Evolutionary conservation across 352 stramenopile species (phyloP), one percentile per base, ranked within the genome.

Genomic region (Peronosclerospora sorghi): DNA sequence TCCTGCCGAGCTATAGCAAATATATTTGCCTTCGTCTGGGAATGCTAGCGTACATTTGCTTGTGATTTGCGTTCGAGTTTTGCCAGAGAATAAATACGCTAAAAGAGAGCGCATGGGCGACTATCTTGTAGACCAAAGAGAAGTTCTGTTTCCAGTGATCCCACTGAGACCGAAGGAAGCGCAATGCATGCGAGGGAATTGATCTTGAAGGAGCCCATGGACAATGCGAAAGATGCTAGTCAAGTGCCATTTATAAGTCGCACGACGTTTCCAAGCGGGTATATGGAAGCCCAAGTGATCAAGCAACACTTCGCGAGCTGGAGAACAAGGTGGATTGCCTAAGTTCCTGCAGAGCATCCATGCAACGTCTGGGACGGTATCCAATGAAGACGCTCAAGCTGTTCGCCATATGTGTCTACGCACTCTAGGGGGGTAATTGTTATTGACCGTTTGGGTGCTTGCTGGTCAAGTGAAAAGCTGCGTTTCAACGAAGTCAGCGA

Each of bases 401-500:
- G 84, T 94, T 40, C 77, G 85, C 19, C 83, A 96, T 37, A 57
- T 88, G 50, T 97, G 88, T 62, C 73, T 97, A 19, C 85, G 85
- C 45, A 89, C 94, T 42, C 64, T 97, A 20, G 96, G 96, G 48
- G 88, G 96, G 56, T 73, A 90, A 5, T 56, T 97, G 26, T 59
- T 97, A 12, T 87, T 97, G n/a, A n/a, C n/a, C n/a, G n/a, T n/a
- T n/a, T n/a, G 62, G 83, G 90, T 23, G 87, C 86, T 53, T 86
- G 27, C 62, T 97, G 15, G 78, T 77, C 17, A 96, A 96, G 66
- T 80, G 85, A 21, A 90, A 97, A 70, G 83, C 79, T 1, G 78
- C 80, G 0, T 97, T 96, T 62, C 84, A 96, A 60, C 77, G 89
- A 29, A 96, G 83, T 41, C 83, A 95, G 53, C 69, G 86, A 19